Conservation (phyloP, 1,139 yeast species). For the Geotrichum reessii region DNA sequence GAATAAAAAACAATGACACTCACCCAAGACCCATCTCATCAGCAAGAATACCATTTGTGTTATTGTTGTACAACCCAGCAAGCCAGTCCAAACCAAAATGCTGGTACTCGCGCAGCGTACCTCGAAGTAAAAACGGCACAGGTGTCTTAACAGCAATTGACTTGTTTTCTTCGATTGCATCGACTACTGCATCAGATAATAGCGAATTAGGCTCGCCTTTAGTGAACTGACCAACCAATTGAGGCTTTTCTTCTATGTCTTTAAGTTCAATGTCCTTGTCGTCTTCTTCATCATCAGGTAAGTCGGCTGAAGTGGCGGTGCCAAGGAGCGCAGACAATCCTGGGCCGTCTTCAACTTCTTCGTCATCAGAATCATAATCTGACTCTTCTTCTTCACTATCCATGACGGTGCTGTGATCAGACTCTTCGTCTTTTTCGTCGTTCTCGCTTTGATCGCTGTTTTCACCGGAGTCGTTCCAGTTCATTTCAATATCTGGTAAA, state of each 20-base stretch:
- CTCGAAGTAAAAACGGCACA: conserved; percentile 54
- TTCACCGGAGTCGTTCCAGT: conserved; percentile 27
- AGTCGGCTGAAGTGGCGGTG: conserved; percentile 24
- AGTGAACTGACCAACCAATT: conserved; percentile 6
- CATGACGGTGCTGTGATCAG: conserved; percentile 23
- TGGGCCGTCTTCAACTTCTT: conserved; percentile 19
- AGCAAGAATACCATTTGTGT: conserved; percentile 93
- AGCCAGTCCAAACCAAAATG: conserved; percentile 97
- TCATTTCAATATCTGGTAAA: conserved; percentile 34
- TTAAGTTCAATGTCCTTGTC: conserved; percentile 24
- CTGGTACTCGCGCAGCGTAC: conserved; percentile 83
- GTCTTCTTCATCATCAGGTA: conserved; percentile 25
- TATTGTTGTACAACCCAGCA: conserved; percentile 85
- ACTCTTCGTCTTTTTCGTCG: conserved; percentile 19
- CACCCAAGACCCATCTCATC: conserved; percentile 97
- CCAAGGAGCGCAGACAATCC: conserved; percentile 29
- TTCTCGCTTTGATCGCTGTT: conserved; percentile 24
- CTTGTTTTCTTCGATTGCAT: conserved; percentile 13
- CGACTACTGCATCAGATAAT: conserved; percentile 10
- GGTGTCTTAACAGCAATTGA: conserved; percentile 16
- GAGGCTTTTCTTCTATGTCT: conserved; percentile 21
- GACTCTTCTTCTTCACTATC: conserved; percentile 27
- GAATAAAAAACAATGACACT: conserved; percentile 21
- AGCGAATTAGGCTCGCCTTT: conserved; percentile 9
- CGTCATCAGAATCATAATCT: conserved; percentile 14